Base-by-base conservation (phyloP, 2,329 filamentous ascomycete genomes). In the Plectosphaerella sp. region DNA sequence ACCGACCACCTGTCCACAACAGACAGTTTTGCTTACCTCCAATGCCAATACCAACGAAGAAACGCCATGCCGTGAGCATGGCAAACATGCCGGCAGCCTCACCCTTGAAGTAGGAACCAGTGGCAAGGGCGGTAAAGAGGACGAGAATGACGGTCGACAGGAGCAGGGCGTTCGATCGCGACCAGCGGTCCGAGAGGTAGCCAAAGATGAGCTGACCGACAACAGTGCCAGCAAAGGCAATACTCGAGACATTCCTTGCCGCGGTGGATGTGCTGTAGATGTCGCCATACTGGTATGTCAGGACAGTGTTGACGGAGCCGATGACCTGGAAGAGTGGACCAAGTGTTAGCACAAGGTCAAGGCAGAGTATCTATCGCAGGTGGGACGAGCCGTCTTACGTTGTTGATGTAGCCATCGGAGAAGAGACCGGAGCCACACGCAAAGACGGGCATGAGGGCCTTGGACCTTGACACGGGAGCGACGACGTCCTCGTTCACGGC, bases 341-440 rank as follows among this genome's bases (percentile, higher is more conserved):
- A n/a, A 3, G 41, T 22, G 15, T 53, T 22, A 50, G 18, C 37
- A 28, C 22, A 43, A 22, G 22, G 22, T 45, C n/a, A n/a, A n/a
- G 20, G 58, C 11, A 52, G 39, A 41, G 18, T 36, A 39, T 25
- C 4, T 14, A 15, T 12, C 25, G 33, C 6, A 50, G 45, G 45
- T 22, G 22, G 22, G 22, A 22, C 22, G 22, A 22, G 22, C 22
- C 22, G 18, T 45, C 72, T 61, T 72, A 91, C 89, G 63, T 89
- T 91, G 71, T 96, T 95, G 65, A 96, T 82, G 68, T 96, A 96
- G 15, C 92, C 92, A 68, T 96, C 92, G 22, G 87, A 91, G 70
- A 96, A 96, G 2, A 96, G 78, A 62, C 92, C 92, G 49, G 91
- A 89, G 58, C 92, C 92, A 64, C 91, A 96, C 43, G 91, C 91